A percentile compares a stretch with the other conserved stretches of the same genome.
These are phyloP conservation scores for Apiospora rasikravindrae DNA, from an alignment of 2,329 filamentous ascomycete genomes.

Conservation along the genomic window DNA sequence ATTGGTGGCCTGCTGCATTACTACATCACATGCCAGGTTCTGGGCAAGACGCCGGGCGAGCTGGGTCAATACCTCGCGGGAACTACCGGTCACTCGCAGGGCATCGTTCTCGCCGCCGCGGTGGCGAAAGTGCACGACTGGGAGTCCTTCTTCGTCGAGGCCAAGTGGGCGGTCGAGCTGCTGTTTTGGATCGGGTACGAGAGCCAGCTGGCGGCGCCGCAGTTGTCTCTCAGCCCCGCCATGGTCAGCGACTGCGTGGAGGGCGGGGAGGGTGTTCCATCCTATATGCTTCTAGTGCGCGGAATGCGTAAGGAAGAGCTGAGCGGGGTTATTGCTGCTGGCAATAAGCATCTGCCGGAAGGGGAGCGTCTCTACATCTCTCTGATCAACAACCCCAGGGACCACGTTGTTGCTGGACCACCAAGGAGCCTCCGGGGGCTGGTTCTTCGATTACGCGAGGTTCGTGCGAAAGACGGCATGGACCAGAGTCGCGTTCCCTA, in stretches of 20 bases:
- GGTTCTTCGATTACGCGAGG: background rate
- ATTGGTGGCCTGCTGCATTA: background rate
- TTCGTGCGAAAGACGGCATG: background rate
- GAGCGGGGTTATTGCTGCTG: background rate
- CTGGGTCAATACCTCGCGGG: background rate
- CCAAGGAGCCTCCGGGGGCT: background rate
- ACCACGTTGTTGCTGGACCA: conserved; percentile 30
- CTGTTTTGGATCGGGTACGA: conserved; percentile 43
- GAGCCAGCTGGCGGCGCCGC: conserved; percentile 35
- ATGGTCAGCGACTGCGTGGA: background rate
- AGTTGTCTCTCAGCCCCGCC: background rate
- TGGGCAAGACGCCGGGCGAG: background rate
- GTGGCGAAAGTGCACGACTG: conserved; percentile 40
- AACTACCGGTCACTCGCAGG: conserved; percentile 42
- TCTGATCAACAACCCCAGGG: conserved; percentile 34
- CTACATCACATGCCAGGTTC: background rate
- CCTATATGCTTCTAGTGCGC: conserved; percentile 29
- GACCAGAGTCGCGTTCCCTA: background rate
- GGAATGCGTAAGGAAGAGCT: background rate
- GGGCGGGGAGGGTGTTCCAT: background rate
- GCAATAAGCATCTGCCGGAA: background rate
- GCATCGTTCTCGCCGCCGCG: conserved; percentile 42
- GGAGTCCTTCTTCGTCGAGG: conserved; percentile 39
- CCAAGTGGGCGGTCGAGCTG: conserved; percentile 34
- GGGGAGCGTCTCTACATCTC: background rate